Conservation (phyloP, 495 filamentous ascomycete species). For the Neurospora sp. region DNA sequence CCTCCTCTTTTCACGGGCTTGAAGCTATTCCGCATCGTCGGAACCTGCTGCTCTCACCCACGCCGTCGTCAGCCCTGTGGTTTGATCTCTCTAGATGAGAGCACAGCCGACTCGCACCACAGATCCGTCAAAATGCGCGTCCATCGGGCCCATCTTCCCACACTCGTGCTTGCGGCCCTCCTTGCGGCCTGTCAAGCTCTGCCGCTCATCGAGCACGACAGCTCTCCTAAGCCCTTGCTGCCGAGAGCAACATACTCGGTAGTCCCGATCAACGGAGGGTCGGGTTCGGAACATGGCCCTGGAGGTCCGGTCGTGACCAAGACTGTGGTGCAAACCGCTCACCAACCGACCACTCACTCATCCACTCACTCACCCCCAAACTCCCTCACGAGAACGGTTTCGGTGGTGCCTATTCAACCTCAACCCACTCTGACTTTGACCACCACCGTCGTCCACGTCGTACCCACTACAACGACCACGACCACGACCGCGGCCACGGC, state of each 20-base stretch:
- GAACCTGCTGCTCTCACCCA: background rate
- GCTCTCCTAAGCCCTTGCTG: background rate
- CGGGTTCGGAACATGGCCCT: constrained; percentile 2
- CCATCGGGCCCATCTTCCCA: background rate
- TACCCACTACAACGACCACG: background rate
- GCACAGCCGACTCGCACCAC: no score
- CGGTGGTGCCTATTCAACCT: constrained; percentile 7
- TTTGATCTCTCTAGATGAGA: background rate
- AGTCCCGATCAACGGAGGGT: constrained; percentile 19
- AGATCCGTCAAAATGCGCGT: constrained; percentile 9
- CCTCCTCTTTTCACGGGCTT: background rate
- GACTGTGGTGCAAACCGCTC: constrained; percentile 10
- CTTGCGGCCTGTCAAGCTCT: constrained; percentile 3
- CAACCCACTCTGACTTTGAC: constrained; percentile 5
- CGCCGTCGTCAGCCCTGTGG: background rate
- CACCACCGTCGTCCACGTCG: constrained; percentile 1
- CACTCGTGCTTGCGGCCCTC: constrained; percentile 2
- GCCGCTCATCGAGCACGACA: constrained; percentile 7
- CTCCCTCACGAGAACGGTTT: constrained; percentile 1
- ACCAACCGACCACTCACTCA: background rate
- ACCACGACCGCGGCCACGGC: background rate
- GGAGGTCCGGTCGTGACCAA: constrained; percentile 3
- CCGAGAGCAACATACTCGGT: constrained; percentile 21
- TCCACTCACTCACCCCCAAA: background rate
- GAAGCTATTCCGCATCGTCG: background rate